Conservation (phyloP, 257 asterid genomes). For the Solanum arcanum region DNA sequence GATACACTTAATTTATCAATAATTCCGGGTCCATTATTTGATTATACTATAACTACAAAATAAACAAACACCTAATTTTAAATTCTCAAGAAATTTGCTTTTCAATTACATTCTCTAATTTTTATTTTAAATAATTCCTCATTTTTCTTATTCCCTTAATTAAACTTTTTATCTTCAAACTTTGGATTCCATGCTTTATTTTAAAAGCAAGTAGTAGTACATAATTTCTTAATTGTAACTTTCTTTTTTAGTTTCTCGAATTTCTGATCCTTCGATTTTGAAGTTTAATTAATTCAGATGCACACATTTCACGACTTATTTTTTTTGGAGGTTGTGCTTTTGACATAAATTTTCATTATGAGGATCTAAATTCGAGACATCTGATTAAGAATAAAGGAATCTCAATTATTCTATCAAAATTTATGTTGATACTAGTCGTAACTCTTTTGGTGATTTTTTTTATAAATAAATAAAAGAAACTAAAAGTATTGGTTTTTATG, state of each 20-base stretch:
- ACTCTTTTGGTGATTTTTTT: neutral
- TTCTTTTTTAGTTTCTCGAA: neutral
- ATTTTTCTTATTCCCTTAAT: neutral
- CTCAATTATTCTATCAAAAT: neutral
- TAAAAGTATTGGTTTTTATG: neutral
- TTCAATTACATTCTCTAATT: neutral
- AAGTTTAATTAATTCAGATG: neutral
- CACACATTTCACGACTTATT: neutral
- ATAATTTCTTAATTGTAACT: neutral
- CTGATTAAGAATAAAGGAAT: neutral
- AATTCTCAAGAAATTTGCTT: neutral
- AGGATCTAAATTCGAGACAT: fast-evolving
- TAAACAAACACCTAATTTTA: neutral
- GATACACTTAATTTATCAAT: neutral
- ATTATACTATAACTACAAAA: neutral
- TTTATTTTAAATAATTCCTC: neutral
- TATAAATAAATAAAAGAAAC: neutral
- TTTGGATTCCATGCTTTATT: neutral
- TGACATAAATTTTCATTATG: neutral
- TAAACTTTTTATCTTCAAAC: neutral
- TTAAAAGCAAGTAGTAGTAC: neutral
- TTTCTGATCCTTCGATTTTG: no score
- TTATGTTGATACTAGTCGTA: neutral
- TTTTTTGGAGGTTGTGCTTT: neutral
- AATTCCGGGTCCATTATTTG: neutral